These are phyloP conservation scores for Talaromyces funiculosus DNA, from an alignment of 2,329 filamentous ascomycete genomes.

Conservation along the genomic window DNA sequence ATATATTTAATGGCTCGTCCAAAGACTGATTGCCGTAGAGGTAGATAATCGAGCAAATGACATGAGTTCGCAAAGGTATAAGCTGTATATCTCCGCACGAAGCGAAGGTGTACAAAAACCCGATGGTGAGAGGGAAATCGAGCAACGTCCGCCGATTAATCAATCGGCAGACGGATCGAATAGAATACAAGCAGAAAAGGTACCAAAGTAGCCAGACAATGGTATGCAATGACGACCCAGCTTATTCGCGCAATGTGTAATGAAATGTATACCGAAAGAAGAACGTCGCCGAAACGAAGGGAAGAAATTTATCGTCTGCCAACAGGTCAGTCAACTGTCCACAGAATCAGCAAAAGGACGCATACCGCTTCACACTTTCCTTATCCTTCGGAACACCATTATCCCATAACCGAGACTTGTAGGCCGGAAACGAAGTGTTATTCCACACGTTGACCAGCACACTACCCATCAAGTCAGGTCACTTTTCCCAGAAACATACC, in stretches of 20 bases:
- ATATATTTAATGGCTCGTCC: too few relatives aligned
- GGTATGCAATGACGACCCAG: neutral
- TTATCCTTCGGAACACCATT: slow-evolving; percentile 13
- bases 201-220: neutral
- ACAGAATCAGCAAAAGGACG: neutral
- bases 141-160: neutral
- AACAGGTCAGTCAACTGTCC: too few relatives aligned
- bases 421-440: slow-evolving; percentile 41
- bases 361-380: slow-evolving; percentile 7
- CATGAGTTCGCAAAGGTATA: too few relatives aligned
- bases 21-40: too few relatives aligned
- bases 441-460: slow-evolving; percentile 48
- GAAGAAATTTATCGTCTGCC: neutral
- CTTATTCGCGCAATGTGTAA: neutral
- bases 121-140: neutral
- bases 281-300: neutral
- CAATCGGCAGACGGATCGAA: neutral
- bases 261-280: neutral
- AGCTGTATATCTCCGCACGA: neutral
- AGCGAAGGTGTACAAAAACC: neutral
- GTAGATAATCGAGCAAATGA: too few relatives aligned
- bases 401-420: slow-evolving; percentile 41
- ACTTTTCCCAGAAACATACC: too few relatives aligned
- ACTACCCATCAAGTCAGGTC: slow-evolving; percentile 25
- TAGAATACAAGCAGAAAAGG: neutral